Percentiles rank a stretch among this genome's conserved stretches.
phyloP scores from a whole-genome alignment of 345 rosid genomes.

The Zanthoxylum bungeanum region DNA sequence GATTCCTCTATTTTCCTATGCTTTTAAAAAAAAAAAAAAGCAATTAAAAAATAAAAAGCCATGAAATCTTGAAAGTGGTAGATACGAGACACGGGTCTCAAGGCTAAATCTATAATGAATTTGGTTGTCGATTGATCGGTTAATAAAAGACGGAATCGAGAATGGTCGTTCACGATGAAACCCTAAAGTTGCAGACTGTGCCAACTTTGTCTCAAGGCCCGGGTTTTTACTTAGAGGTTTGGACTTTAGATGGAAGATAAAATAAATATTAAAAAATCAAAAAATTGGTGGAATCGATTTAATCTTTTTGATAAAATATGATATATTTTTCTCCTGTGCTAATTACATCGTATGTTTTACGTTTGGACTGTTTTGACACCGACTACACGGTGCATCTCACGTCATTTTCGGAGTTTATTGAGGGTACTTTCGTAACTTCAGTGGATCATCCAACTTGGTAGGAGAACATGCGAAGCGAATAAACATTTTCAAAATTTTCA shows the following conservation, averaged over 20 bases:
- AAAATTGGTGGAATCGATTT: too few relatives aligned
- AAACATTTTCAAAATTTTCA: neutral
- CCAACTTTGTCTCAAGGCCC: neutral
- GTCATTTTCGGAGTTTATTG: neutral
- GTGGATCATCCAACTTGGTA: conserved; percentile 5
- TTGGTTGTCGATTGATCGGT: neutral
- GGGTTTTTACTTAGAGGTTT: neutral
- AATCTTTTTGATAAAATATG: too few relatives aligned
- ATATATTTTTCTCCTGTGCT: too few relatives aligned
- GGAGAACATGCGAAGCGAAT: neutral
- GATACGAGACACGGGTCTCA: neutral
- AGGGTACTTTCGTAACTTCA: conserved; percentile 5
- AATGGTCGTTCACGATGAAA: neutral
- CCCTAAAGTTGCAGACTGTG: conserved; percentile 1
- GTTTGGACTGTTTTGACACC: neutral
- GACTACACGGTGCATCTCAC: neutral
- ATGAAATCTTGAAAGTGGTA: neutral
- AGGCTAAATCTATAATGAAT: neutral
- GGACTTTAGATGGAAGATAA: too few relatives aligned
- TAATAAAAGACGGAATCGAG: neutral
- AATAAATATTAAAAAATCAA: too few relatives aligned
- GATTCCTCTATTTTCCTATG: neutral
- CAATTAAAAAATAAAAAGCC: neutral
- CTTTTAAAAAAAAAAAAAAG: neutral
- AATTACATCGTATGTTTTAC: neutral